Evolutionary conservation across 1,284 basidiomycete species (phyloP).

Genomic region (Pholiota adiposa): DNA sequence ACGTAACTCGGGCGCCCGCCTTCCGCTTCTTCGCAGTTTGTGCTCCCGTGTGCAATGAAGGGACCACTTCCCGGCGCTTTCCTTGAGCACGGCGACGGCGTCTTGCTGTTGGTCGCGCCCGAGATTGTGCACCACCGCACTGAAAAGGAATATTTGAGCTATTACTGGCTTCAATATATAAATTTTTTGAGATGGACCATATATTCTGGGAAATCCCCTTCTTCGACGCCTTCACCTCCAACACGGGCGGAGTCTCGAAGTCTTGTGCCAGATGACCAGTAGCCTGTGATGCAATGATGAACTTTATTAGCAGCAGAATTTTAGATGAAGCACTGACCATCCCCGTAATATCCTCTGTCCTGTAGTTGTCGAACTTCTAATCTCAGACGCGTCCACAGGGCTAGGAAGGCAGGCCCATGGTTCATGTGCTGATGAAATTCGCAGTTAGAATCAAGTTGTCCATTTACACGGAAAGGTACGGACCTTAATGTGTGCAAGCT

Average conservation of each 20-base stretch:
- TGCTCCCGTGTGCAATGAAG: slow-evolving; percentile 58
- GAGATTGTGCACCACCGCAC: slow-evolving; percentile 82
- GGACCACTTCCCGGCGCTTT: slow-evolving; percentile 43
- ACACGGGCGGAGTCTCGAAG: slow-evolving; percentile 65
- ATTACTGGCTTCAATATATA: background rate
- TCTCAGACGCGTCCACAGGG: slow-evolving; percentile 66
- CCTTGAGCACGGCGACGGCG: slow-evolving; percentile 40
- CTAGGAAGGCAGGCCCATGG: slow-evolving; percentile 75
- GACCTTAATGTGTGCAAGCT: slow-evolving; percentile 83
- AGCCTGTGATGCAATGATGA: slow-evolving; percentile 47
- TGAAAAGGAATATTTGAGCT: slow-evolving; percentile 36
- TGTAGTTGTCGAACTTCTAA: slow-evolving; percentile 71
- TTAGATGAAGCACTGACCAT: slow-evolving; percentile 48
- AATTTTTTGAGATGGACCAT: slow-evolving; percentile 47
- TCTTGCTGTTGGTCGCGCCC: slow-evolving; percentile 52
- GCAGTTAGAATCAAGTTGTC: background rate
- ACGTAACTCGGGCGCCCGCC: slow-evolving; percentile 66
- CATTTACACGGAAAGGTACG: slow-evolving; percentile 9
- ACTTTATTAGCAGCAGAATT: background rate
- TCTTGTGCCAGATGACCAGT: slow-evolving; percentile 78
- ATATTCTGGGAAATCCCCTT: slow-evolving; percentile 72
- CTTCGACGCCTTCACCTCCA: slow-evolving; percentile 51
- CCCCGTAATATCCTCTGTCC: slow-evolving; percentile 75
- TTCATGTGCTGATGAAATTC: slow-evolving; percentile 66
- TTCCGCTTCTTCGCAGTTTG: slow-evolving; percentile 71